Evolutionary conservation across 1,139 yeast species (phyloP).

Genomic region (Sugiyamaella xylanicola): DNA sequence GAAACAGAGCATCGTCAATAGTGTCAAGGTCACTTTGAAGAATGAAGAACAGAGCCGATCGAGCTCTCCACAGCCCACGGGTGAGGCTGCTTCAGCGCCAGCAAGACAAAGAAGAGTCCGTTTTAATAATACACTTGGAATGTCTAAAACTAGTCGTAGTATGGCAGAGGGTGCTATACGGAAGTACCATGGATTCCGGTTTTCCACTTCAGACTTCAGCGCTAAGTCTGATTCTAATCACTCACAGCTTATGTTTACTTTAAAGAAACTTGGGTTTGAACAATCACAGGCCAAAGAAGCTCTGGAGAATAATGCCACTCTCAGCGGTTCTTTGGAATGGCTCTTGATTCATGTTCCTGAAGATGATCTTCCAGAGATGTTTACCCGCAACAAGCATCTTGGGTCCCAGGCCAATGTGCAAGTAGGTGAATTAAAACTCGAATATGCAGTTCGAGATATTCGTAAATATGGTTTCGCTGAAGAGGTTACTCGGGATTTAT

Average conservation of each 20-base stretch:
- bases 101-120: constrained; percentile 26
- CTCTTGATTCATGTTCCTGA: constrained; percentile 86
- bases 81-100: background rate
- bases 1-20: constrained; percentile 22
- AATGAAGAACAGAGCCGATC: constrained; percentile 10
- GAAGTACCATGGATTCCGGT: constrained; percentile 36
- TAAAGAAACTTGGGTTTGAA: constrained; percentile 65
- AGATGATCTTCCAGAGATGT: constrained; percentile 73
- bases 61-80: background rate
- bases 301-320: constrained; percentile 54
- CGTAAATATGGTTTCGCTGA: constrained; percentile 69
- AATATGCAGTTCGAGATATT: constrained; percentile 57
- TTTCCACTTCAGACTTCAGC: constrained; percentile 20
- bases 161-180: constrained; percentile 39
- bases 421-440: constrained; percentile 47
- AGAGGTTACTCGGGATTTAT: constrained; percentile 58
- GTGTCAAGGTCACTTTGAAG: constrained; percentile 24
- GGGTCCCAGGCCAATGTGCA: constrained; percentile 42
- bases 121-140: constrained; percentile 36
- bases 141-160: constrained; percentile 41
- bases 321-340: constrained; percentile 68
- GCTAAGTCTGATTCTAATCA: constrained; percentile 11
- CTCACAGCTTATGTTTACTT: constrained; percentile 29
- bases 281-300: constrained; percentile 72
- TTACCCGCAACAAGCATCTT: constrained; percentile 41